Evolutionary conservation across 169 alveolate genomes (phyloP).

Genomic region (Eimeria sp.): DNA sequence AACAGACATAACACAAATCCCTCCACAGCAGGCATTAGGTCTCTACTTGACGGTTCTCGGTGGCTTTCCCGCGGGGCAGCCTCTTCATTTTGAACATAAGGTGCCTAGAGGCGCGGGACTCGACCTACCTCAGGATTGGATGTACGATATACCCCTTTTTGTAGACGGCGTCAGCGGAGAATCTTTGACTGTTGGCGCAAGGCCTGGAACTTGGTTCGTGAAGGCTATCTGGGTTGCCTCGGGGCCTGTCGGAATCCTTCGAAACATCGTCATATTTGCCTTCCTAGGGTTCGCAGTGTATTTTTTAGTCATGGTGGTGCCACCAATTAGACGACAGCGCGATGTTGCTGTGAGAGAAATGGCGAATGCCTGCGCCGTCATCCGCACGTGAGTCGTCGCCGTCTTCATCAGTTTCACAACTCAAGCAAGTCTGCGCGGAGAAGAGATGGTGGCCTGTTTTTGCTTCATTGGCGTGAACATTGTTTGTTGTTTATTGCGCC

Average conservation of each 20-base stretch:
- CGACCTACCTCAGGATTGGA: slow-evolving; percentile 33
- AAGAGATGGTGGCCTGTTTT: neutral
- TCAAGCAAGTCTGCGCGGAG: neutral
- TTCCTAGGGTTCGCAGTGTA: slow-evolving; percentile 59
- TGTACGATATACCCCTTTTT: slow-evolving; percentile 57
- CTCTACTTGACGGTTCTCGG: neutral
- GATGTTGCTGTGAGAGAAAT: slow-evolving; percentile 69
- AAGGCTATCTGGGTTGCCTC: slow-evolving; percentile 64
- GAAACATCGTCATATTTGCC: slow-evolving; percentile 69
- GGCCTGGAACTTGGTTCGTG: slow-evolving; percentile 69
- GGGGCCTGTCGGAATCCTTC: slow-evolving; percentile 67
- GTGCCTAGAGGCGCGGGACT: slow-evolving; percentile 26
- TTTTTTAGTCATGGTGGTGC: slow-evolving; percentile 58
- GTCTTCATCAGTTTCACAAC: neutral
- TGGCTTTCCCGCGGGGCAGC: slow-evolving; percentile 1
- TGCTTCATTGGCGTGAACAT: neutral
- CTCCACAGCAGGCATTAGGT: slow-evolving; percentile 1
- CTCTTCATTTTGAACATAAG: neutral
- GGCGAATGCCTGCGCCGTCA: slow-evolving; percentile 64
- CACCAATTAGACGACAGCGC: slow-evolving; percentile 73
- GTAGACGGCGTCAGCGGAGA: slow-evolving; percentile 52
- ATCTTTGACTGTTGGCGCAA: slow-evolving; percentile 6
- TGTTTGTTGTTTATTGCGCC: neutral
- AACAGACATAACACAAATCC: neutral
- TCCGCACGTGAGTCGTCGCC: slow-evolving; percentile 44